Evolutionary conservation across 192 early-diverging fungal genomes (phyloP), one percentile per base, ranked within the genome.

Genomic region (Powellomyces hirtus): DNA sequence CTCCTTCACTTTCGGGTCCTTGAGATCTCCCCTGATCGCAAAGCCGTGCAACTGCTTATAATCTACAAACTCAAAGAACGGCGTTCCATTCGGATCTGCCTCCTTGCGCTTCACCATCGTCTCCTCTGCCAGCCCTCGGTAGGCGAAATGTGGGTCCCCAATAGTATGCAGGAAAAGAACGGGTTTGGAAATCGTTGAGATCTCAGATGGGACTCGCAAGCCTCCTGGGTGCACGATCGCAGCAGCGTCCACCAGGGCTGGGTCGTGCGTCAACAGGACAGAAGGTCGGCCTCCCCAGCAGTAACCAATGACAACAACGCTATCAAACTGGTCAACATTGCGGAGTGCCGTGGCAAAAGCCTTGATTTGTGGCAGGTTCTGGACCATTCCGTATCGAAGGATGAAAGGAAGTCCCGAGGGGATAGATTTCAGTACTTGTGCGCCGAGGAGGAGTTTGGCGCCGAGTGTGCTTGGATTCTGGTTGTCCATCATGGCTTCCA

Each of bases 401-500:
- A 58, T 27, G 56, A 58, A 58, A 30, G 56, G 56, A 8, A 58
- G n/a, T 31, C 22, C 56, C 8, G 56, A 27, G 8, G 56, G 56
- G 22, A 58, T 30, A 4, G 36, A 24, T 37, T 58, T 58, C 8
- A 58, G 20, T 5, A 58, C 7, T 10, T 31, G 31, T 8, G 36
- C 20, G 13, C 22, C 56, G 36, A 24, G 56, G 10, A 35, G n/a
- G 56, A 58, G 2, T 18, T 58, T 24, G 8, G 26, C 22, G 8
- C 20, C 27, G n/a, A 58, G 10, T 14, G 22, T 30, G 2, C 14
- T 3, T 30, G 53, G 53, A 5, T 56, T 29, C 18, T 22, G 53
- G 46, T 58, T 62, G 0, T 18, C 38, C 7, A 40, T 62, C 36
- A 29, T 42, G 37, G 29, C 20, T 11, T 14, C 0, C 33, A 38